Evolutionary conservation across 2,329 filamentous ascomycete species (phyloP).

Genomic region (Fonsecaea multimorphosa): DNA sequence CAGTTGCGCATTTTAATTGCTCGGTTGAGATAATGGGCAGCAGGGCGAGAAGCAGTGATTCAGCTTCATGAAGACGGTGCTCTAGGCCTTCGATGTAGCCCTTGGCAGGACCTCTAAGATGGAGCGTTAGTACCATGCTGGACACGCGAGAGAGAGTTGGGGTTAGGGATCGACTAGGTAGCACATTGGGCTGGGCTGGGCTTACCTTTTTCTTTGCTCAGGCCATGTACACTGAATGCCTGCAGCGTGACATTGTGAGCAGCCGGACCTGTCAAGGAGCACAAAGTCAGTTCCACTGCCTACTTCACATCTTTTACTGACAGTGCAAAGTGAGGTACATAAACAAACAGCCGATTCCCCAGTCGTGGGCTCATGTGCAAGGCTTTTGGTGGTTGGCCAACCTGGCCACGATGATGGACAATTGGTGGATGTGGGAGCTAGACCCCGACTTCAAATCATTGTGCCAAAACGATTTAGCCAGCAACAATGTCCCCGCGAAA

Average conservation of each 20-base stretch:
- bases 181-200: background rate
- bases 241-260: slow-evolving; percentile 35
- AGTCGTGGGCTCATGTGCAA: background rate
- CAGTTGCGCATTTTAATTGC: slow-evolving; percentile 43
- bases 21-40: slow-evolving; percentile 45
- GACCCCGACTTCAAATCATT: slow-evolving; percentile 18
- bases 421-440: slow-evolving; percentile 18
- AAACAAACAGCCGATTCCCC: slow-evolving; percentile 16
- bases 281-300: slow-evolving; percentile 20
- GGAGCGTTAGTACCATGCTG: slow-evolving; percentile 7
- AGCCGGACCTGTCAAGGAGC: slow-evolving; percentile 31
- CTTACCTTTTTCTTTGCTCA: slow-evolving; percentile 37
- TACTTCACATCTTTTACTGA: background rate
- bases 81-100: slow-evolving; percentile 55
- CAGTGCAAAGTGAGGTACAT: slow-evolving; percentile 6
- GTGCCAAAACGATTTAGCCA: slow-evolving; percentile 24
- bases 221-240: slow-evolving; percentile 38
- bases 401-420: background rate
- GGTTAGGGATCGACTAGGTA: background rate
- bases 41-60: slow-evolving; percentile 48
- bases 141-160: background rate
- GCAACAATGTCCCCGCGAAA: slow-evolving; percentile 5
- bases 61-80: slow-evolving; percentile 51
- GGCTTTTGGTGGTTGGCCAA: background rate
- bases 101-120: slow-evolving; percentile 53